phyloP scores from a whole-genome alignment of 2,329 filamentous ascomycete species.

The Emergomyces orientalis region DNA sequence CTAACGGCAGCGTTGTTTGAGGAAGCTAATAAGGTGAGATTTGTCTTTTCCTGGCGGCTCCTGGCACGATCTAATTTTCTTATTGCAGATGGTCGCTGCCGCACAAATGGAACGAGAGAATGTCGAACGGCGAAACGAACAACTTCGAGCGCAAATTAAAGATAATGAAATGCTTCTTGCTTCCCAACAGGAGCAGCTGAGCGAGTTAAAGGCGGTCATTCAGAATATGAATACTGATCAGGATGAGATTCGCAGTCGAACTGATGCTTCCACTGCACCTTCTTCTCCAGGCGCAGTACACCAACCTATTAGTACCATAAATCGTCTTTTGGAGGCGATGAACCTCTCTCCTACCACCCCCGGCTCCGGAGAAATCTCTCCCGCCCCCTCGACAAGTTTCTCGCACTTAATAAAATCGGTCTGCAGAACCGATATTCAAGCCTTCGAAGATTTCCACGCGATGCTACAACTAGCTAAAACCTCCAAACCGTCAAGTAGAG shows the following conservation, averaged over 20 bases:
- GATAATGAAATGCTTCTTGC: slow-evolving; percentile 79
- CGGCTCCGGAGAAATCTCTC: slow-evolving; percentile 45
- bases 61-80: slow-evolving; percentile 9
- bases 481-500: slow-evolving; percentile 54
- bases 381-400: slow-evolving; percentile 61
- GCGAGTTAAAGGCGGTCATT: slow-evolving; percentile 85
- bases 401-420: slow-evolving; percentile 75
- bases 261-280: slow-evolving; percentile 60
- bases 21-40: slow-evolving; percentile 73
- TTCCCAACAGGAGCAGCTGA: slow-evolving; percentile 86
- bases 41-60: not conserved
- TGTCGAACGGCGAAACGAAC: slow-evolving; percentile 75
- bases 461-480: slow-evolving; percentile 61
- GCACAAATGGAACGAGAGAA: slow-evolving; percentile 78
- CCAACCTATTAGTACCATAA: slow-evolving; percentile 44
- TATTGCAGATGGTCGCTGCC: slow-evolving; percentile 69
- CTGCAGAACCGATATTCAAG: slow-evolving; percentile 67
- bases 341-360: slow-evolving; percentile 43
- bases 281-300: slow-evolving; percentile 64
- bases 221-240: slow-evolving; percentile 63
- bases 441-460: slow-evolving; percentile 77
- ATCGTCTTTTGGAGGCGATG: slow-evolving; percentile 52
- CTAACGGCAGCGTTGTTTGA: slow-evolving; percentile 91
- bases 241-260: slow-evolving; percentile 60
- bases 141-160: slow-evolving; percentile 71